Evolutionary conservation across 2,329 filamentous ascomycete genomes (phyloP).

Genomic region (Aureobasidium sp.): DNA sequence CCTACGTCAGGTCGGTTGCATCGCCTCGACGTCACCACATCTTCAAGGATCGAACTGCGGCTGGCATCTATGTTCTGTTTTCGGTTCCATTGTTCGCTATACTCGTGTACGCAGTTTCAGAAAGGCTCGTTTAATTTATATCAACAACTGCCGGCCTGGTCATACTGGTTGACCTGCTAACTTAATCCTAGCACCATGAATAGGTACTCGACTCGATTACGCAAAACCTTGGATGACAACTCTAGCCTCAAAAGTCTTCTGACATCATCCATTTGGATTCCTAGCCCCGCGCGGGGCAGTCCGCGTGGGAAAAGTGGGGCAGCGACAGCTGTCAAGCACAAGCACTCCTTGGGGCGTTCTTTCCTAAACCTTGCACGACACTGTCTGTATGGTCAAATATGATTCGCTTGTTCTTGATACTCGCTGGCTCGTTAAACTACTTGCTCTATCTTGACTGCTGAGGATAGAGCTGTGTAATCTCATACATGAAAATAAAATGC

Average conservation of each 20-base stretch:
- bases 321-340: background rate
- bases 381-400: background rate
- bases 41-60: background rate
- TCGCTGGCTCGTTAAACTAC: background rate
- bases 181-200: background rate
- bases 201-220: background rate
- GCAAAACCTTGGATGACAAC: conserved; percentile 7
- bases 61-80: background rate
- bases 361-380: background rate
- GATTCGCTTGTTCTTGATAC: background rate
- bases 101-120: background rate
- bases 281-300: background rate
- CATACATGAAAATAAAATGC: background rate
- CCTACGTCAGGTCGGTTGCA: conserved; percentile 12
- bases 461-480: background rate
- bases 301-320: background rate
- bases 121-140: background rate
- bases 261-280: background rate
- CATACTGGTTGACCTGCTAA: background rate
- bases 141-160: background rate
- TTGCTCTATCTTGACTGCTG: background rate
- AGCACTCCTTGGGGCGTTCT: background rate
- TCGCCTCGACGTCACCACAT: conserved; percentile 9
- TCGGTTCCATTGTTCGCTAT: background rate
- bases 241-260: background rate